Evolutionary conservation across 768 basidiomycete genomes (phyloP).

Genomic region (Collybiopsis confluens): DNA sequence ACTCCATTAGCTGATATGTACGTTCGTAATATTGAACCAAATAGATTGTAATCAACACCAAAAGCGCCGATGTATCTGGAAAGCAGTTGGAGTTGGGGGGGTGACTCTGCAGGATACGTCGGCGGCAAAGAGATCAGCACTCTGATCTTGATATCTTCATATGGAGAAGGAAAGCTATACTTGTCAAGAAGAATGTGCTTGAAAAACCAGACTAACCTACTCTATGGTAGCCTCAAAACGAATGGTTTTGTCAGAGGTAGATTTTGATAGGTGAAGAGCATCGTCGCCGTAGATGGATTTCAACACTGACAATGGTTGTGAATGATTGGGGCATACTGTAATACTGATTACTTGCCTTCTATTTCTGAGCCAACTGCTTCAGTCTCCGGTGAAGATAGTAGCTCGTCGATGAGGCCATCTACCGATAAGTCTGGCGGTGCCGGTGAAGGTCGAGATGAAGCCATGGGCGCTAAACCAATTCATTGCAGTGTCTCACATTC

Average conservation of each 20-base stretch:
- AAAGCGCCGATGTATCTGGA: conserved; percentile 82
- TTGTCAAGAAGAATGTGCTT: neutral
- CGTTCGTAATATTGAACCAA: conserved; percentile 73
- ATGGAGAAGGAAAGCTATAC: conserved; percentile 47
- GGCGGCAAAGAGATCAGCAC: conserved; percentile 54
- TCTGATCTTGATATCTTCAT: conserved; percentile 48
- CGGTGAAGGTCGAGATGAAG: conserved; percentile 4
- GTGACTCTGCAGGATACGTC: conserved; percentile 60
- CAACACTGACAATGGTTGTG: conserved; percentile 44
- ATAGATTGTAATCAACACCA: conserved; percentile 67
- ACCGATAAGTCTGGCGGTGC: neutral
- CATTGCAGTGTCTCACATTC: no score
- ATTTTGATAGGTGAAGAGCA: conserved; percentile 53
- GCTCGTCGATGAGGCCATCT: conserved; percentile 22
- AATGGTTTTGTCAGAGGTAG: conserved; percentile 31
- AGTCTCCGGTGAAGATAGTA: conserved; percentile 30
- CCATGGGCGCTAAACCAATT: neutral
- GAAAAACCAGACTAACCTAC: conserved; percentile 39
- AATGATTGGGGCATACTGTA: no score
- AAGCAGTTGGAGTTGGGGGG: conserved; percentile 81
- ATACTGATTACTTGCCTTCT: conserved; percentile 29
- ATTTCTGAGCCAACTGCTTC: conserved; percentile 44
- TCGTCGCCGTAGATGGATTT: conserved; percentile 79
- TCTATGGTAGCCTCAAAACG: conserved; percentile 63
- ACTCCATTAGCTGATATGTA: conserved; percentile 75